Evolutionary conservation across 73 alveolate species (phyloP), one percentile per base, ranked within the genome.

Genomic region (Stentor coeruleus): DNA sequence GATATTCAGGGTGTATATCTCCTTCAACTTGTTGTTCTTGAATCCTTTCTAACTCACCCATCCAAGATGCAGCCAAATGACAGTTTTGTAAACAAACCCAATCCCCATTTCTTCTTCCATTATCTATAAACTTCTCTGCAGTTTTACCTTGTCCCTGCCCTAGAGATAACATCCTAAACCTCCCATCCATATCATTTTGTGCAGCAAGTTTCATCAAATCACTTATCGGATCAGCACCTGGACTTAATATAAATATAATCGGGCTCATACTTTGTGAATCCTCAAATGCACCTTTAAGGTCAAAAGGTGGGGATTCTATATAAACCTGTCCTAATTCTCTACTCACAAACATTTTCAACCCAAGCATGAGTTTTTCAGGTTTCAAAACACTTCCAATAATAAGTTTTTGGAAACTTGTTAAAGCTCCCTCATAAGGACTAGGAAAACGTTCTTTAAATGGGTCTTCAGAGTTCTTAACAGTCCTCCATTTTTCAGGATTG

Each of bases 141-240:
- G 95, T 94, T 57, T 92, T 94, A 38, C 99, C 99, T 86, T 98
- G 98, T 28, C 99, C 99, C 87, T 98, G 98, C 55, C 99, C 99
- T 60, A 98, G 89, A 3, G 99, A 96, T 57, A 98, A 89, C 89
- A 97, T 97, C 87, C 94, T 97, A 89, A 98, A 85, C 76, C 95
- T 88, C 76, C 77, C 92, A 59, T 94, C 97, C 94, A 96, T 96
- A 40, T 96, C 99, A 84, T 91, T 91, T 76, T 91, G 93, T 79
- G 93, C 92, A 1, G 99, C 99, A 42, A 97, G 90, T 83, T 95
- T 93, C 81, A 96, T 90, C 81, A 98, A 91, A 81, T 96, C 96
- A 55, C 98, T 93, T 33, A 98, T 98, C 11, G 99, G 99, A 89
- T 98, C 99, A 75, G 99, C 99, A 26, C 99, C 99, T 38, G 99